phyloP scores from a whole-genome alignment of 2,329 filamentous ascomycete species.

The Ambrosiella cleistominuta region DNA sequence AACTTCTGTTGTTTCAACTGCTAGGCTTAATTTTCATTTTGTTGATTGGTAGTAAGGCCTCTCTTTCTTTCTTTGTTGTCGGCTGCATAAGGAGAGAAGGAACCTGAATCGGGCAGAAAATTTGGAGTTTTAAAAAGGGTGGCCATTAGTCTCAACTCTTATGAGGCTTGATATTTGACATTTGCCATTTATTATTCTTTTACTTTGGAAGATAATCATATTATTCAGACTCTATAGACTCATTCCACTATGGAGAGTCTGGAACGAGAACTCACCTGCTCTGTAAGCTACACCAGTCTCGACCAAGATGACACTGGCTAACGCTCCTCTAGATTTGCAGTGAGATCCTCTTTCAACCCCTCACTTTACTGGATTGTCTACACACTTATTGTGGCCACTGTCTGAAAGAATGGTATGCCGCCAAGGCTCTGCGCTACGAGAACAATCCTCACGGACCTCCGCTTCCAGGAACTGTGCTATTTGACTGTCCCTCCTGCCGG shows the following conservation, averaged over 20 bases:
- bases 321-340: conserved; percentile 65
- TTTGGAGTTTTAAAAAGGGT: too few species aligned
- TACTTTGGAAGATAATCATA: too few species aligned
- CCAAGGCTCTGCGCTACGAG: conserved; percentile 47
- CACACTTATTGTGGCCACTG: conserved; percentile 95
- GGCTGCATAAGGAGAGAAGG: too few species aligned
- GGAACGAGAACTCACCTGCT: conserved; percentile 88
- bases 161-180: too few species aligned
- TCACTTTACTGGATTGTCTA: conserved; percentile 81
- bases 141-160: too few species aligned
- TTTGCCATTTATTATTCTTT: neutral
- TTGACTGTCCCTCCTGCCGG: conserved; percentile 87
- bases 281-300: conserved; percentile 41
- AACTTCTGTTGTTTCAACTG: too few species aligned
- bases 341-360: conserved; percentile 77
- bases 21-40: too few species aligned
- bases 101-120: too few species aligned
- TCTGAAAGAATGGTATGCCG: conserved; percentile 87
- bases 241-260: conserved; percentile 37
- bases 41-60: too few species aligned
- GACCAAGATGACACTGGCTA: neutral
- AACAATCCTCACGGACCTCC: conserved; percentile 29
- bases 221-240: too few species aligned
- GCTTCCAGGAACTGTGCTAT: conserved; percentile 33
- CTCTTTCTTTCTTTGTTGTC: too few species aligned